Conservation (phyloP, 768 basidiomycete genomes). For the Pleurotus pulmonarius region DNA sequence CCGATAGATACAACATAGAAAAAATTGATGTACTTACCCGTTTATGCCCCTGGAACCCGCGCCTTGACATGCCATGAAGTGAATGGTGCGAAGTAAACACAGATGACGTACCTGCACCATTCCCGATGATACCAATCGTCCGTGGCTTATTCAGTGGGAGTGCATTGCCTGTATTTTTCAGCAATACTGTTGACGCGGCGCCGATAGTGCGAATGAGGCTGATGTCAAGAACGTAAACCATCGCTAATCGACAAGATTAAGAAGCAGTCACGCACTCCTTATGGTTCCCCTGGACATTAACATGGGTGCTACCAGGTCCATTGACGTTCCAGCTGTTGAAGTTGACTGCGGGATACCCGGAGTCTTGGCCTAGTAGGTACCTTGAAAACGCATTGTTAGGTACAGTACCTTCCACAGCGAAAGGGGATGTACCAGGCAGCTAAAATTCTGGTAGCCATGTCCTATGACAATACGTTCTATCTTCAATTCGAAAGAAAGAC, state of each 20-base stretch:
- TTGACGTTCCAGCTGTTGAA: slow-evolving; percentile 51
- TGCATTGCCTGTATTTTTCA: slow-evolving; percentile 50
- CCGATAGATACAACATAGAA: too few relatives aligned
- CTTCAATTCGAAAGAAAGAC: slow-evolving; percentile 1
- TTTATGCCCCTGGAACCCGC: slow-evolving; percentile 53
- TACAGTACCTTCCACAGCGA: background rate
- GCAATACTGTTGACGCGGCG: slow-evolving; percentile 56
- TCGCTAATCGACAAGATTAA: background rate
- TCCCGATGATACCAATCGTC: slow-evolving; percentile 55
- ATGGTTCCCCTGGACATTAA: slow-evolving; percentile 60
- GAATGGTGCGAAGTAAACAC: background rate
- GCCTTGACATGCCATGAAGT: background rate
- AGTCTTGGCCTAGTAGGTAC: slow-evolving; percentile 54
- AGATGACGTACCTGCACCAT: slow-evolving; percentile 37
- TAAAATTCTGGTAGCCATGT: slow-evolving; percentile 70
- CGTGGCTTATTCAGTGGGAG: slow-evolving; percentile 44
- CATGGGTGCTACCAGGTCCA: slow-evolving; percentile 34
- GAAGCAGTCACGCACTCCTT: slow-evolving; percentile 25
- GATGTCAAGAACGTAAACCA: slow-evolving; percentile 6
- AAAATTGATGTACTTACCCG: slow-evolving; percentile 26
- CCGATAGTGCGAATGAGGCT: slow-evolving; percentile 59
- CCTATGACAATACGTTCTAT: slow-evolving; percentile 22
- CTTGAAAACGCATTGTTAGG: slow-evolving; percentile 7
- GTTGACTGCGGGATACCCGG: slow-evolving; percentile 53
- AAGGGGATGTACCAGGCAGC: slow-evolving; percentile 47